phyloP scores from a whole-genome alignment of 768 basidiomycete species.

The Mycena sanguinolenta region DNA sequence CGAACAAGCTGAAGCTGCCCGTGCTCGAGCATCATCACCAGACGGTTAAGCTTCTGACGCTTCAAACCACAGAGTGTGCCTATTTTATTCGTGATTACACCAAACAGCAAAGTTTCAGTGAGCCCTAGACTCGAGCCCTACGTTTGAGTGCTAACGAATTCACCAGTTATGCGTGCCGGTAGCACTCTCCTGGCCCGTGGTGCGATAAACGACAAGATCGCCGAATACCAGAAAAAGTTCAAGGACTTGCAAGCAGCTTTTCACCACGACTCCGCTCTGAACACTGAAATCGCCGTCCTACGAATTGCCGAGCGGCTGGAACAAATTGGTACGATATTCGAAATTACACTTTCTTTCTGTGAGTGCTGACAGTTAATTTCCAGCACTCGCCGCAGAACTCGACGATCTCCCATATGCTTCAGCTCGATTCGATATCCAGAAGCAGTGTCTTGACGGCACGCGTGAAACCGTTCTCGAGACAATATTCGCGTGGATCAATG shows the following conservation, averaged over 20 bases:
- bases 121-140: neutral
- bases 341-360: neutral
- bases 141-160: neutral
- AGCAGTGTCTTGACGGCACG: constrained; percentile 24
- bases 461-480: constrained; percentile 15
- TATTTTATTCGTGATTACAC: constrained; percentile 47
- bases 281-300: constrained; percentile 34
- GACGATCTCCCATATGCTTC: constrained; percentile 21
- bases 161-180: constrained; percentile 18
- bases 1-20: constrained; percentile 9
- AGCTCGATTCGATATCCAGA: constrained; percentile 19
- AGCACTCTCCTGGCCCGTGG: neutral
- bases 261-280: constrained; percentile 20
- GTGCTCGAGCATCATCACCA: constrained; percentile 28
- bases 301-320: constrained; percentile 30
- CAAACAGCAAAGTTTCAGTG: constrained; percentile 38
- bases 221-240: constrained; percentile 34
- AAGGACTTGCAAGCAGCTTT: constrained; percentile 30
- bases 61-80: constrained; percentile 45
- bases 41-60: constrained; percentile 37
- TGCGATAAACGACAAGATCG: constrained; percentile 23
- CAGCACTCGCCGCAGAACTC: neutral
- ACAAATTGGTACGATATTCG: constrained; percentile 19
- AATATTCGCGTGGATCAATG: constrained; percentile 24
- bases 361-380: neutral